Base-by-base conservation (phyloP, 2,329 filamentous ascomycete genomes). In the Dothideomycetes sp. region DNA sequence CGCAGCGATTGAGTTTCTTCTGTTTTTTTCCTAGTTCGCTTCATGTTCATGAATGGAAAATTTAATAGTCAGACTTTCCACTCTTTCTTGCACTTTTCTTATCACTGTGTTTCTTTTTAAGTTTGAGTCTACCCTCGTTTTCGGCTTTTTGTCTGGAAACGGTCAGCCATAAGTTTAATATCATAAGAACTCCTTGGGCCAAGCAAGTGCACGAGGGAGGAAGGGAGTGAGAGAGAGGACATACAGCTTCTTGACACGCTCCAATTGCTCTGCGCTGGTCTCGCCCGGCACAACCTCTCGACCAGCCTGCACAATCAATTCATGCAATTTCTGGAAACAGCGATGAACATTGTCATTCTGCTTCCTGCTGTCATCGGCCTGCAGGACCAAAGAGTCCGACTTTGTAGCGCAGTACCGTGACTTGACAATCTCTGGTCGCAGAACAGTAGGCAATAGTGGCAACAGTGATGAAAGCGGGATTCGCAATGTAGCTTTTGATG, bases 401-500 rank as follows among this genome's bases (percentile, higher is more conserved):
- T 69, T 68, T 19, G 65, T 59, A 16, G 76, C 69, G 45, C 69
- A 63, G 55, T 76, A 78, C 46, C 73, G 73, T 10, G 70, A 77
- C 13, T 60, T 49, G 31, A 64, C 63, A 40, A 81, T 62, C 19
- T 64, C 53, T 31, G 57, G 49, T 55, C 78, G 75, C 7, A 81
- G 60, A 8, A 73, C 50, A 15, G 56, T 58, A 30, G 77, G 77
- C 16, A 81, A 55, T 30, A 73, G 57, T 9, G 67, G 65, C 10
- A 78, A 57, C 28, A 81, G 63, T 6, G 64, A 56, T 17, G 65
- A 59, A 36, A 76, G 58, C 13, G 73, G 64, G 23, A 80, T 11
- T 22, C 69, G 72, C 23, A 81, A 57, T n/a, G 76, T 80, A 43
- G 76, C 76, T 63, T 81, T 81, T 24, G 77, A 78, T 54, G 76